Percentiles rank a stretch among this genome's conserved stretches.
phyloP scores from a whole-genome alignment of 164 flowering plant species.

The Hamamelis virginiana region DNA sequence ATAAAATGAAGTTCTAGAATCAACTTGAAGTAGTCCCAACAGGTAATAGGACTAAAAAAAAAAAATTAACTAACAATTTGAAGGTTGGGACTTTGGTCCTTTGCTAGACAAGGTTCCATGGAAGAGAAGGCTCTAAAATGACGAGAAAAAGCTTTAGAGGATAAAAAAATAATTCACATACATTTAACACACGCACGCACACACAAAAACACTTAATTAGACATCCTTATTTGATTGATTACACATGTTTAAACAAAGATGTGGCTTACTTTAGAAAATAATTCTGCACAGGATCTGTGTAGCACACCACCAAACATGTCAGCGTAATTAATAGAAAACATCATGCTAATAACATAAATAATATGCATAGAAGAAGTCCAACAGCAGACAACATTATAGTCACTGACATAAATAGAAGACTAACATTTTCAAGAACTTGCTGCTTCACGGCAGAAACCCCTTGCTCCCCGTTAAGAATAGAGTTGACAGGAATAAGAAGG shows the following conservation, averaged over 20 bases:
- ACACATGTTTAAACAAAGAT: too few species aligned
- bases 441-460: slow-evolving; percentile 74
- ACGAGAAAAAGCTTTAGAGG: not conserved
- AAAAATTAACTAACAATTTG: too few species aligned
- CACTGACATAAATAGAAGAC: slow-evolving; percentile 24
- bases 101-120: too few species aligned
- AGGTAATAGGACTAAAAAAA: too few species aligned
- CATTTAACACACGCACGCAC: too few species aligned
- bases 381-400: not conserved
- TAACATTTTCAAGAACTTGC: slow-evolving; percentile 83
- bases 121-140: too few species aligned
- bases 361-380: not conserved
- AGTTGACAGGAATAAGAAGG: slow-evolving; percentile 70
- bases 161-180: not conserved
- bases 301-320: not conserved
- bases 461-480: slow-evolving; percentile 66
- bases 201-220: not conserved
- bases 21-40: too few species aligned
- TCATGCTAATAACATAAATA: not conserved
- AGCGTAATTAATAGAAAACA: not conserved
- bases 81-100: too few species aligned
- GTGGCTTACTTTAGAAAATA: too few species aligned
- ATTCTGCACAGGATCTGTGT: not conserved
- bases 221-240: too few species aligned
- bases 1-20: too few species aligned